phyloP scores from a whole-genome alignment of 768 basidiomycete genomes.

The Termitomyces sp. region DNA sequence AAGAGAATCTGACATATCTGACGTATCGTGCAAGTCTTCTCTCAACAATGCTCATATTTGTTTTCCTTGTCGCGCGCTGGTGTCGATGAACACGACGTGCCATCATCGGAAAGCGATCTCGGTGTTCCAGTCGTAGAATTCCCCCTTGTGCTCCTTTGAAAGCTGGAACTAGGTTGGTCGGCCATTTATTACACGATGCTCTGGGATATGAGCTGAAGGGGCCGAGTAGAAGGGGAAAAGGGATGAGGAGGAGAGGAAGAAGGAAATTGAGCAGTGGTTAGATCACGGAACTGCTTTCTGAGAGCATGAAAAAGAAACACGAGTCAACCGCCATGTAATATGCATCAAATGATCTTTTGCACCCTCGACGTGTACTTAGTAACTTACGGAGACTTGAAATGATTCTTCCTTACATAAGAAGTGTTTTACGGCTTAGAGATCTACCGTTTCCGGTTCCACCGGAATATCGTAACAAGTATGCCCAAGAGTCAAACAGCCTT shows the following conservation, averaged over 20 bases:
- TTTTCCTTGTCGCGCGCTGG: not conserved
- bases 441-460: not conserved
- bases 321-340: not conserved
- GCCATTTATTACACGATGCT: not conserved
- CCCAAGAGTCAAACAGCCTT: not conserved
- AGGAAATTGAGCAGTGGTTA: not conserved
- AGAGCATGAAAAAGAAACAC: constrained; percentile 8
- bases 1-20: too few species aligned
- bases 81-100: not conserved
- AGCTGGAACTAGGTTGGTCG: not conserved
- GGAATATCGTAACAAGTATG: not conserved
- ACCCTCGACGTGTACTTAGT: too few species aligned
- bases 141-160: not conserved
- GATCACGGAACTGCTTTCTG: constrained; percentile 10
- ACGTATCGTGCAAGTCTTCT: too few species aligned
- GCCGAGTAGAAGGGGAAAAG: not conserved
- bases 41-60: too few species aligned
- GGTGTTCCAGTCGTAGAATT: not conserved
- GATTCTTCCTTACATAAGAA: not conserved
- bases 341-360: not conserved
- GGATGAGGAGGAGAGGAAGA: not conserved
- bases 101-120: constrained; percentile 3
- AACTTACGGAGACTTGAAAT: not conserved
- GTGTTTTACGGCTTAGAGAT: not conserved
- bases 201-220: not conserved